Base-by-base conservation (phyloP, 345 rosid species). In the Lumnitzera racemosa region DNA sequence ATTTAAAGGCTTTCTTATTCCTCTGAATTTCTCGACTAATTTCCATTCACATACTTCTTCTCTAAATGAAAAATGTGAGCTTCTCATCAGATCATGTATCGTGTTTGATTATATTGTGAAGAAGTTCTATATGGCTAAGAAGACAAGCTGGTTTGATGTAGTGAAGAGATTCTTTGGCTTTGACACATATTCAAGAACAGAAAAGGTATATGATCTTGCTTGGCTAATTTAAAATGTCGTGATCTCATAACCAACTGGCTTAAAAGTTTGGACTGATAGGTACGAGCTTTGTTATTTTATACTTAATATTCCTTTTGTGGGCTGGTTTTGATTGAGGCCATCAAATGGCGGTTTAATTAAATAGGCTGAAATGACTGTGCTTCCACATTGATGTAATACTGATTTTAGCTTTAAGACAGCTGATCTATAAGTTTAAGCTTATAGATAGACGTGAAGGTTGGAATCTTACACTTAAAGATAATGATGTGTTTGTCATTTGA, bases 81-180 rank as follows among this genome's bases (percentile, higher is more conserved):
- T 36, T 36, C 10, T 9, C 9, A 36, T 36, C 43, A 36, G 43
- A 4, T 36, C 43, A 36, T 36, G 10, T 36, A 23, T 57, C 57
- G 50, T 57, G 41, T 24, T 24, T 13, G 29, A 41, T 31, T 15
- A 43, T 54, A 16, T 11, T 61, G 70, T 41, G 60, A 61, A 74
- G 69, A 72, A 64, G 58, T 58, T 72, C 31, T 63, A 66, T 63
- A 87, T 86, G 91, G 81, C 80, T 27, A 85, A 82, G 88, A 86
- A 81, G 81, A 86, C 75, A 61, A 76, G 88, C 59, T 83, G 90
- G 89, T 72, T 92, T 76, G 78, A 65, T 74, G 57, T 78, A n/a
- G 61, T 88, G 65, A 92, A 78, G 75, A 81, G 81, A 69, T 69
- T 92, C 58, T 87, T 92, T 65, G 59, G 77, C 58, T 73, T 92